Conservation (phyloP, 1,139 yeast species). For the Debaryomyces coudertii region DNA sequence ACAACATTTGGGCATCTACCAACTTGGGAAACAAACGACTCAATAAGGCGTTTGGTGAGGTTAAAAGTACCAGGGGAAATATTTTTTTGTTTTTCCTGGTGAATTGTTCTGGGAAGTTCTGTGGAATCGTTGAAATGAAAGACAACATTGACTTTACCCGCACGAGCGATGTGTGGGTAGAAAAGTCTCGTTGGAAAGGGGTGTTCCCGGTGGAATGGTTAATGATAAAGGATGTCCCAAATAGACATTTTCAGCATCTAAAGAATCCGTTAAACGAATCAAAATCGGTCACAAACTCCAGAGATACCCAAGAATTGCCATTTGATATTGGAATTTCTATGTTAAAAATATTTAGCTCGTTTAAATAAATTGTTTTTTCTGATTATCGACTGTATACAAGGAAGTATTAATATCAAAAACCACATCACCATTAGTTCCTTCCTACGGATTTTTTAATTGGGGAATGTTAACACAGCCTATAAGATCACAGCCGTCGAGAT, state of each 20-base stretch:
- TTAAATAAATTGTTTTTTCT: conserved; percentile 17
- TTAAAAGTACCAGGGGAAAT: conserved; percentile 26
- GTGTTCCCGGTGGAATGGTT: conserved; percentile 58
- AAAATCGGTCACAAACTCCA: conserved; percentile 59
- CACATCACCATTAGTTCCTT: neutral
- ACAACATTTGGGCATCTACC: conserved; percentile 63
- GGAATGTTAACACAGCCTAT: neutral
- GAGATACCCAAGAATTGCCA: conserved; percentile 61
- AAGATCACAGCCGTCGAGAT: neutral
- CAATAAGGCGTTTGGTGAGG: conserved; percentile 29
- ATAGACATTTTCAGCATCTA: conserved; percentile 48
- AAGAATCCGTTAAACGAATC: conserved; percentile 47
- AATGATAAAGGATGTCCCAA: conserved; percentile 52
- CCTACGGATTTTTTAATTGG: neutral
- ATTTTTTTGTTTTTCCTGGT: conserved; percentile 60
- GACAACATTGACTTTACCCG: conserved; percentile 38
- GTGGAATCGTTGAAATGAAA: conserved; percentile 65
- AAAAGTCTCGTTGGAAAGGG: conserved; percentile 52
- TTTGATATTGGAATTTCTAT: conserved; percentile 50
- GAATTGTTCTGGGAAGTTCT: conserved; percentile 60
- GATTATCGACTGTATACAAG: conserved; percentile 4
- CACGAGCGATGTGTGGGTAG: conserved; percentile 52
- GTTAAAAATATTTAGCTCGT: conserved; percentile 45
- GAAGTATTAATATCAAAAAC: conserved; percentile 1
- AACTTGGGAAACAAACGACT: conserved; percentile 57